These are phyloP conservation scores for Tetraselmis chui DNA, from an alignment of 139 green algal genomes.

Conservation along the genomic window DNA sequence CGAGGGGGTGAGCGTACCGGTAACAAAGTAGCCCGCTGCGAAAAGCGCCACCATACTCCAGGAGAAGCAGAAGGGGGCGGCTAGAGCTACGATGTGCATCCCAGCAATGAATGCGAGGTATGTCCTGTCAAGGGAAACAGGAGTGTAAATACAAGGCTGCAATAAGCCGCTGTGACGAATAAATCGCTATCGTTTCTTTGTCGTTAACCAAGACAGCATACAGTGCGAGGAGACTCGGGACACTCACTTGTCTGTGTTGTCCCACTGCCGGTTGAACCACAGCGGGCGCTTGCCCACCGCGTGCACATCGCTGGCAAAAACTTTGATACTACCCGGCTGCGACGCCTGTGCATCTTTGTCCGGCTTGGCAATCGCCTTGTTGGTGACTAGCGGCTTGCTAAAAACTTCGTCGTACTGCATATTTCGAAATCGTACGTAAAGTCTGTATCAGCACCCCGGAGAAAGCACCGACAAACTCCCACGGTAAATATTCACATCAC, in stretches of 20 bases:
- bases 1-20: slow-evolving; percentile 31
- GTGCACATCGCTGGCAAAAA: slow-evolving; percentile 61
- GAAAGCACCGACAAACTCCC: too few relatives aligned
- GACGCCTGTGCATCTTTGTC: slow-evolving; percentile 45
- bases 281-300: slow-evolving; percentile 33
- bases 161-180: too few relatives aligned
- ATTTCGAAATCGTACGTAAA: too few relatives aligned
- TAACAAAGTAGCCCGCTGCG: slow-evolving; percentile 84
- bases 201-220: too few relatives aligned
- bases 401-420: slow-evolving; percentile 78
- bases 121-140: neutral
- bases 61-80: slow-evolving; percentile 75
- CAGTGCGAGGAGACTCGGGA: too few relatives aligned
- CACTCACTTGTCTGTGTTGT: slow-evolving; percentile 53
- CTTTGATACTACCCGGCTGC: slow-evolving; percentile 39
- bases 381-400: slow-evolving; percentile 40
- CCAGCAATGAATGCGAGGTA: slow-evolving; percentile 70
- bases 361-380: slow-evolving; percentile 69
- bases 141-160: neutral
- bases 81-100: slow-evolving; percentile 65
- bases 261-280: slow-evolving; percentile 56
- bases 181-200: too few relatives aligned
- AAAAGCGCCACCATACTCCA: slow-evolving; percentile 75
- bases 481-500: too few relatives aligned
- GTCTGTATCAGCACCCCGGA: too few relatives aligned